These are phyloP conservation scores for Colletotrichum eleusines DNA, from an alignment of 2,329 filamentous ascomycete species.

Conservation along the genomic window DNA sequence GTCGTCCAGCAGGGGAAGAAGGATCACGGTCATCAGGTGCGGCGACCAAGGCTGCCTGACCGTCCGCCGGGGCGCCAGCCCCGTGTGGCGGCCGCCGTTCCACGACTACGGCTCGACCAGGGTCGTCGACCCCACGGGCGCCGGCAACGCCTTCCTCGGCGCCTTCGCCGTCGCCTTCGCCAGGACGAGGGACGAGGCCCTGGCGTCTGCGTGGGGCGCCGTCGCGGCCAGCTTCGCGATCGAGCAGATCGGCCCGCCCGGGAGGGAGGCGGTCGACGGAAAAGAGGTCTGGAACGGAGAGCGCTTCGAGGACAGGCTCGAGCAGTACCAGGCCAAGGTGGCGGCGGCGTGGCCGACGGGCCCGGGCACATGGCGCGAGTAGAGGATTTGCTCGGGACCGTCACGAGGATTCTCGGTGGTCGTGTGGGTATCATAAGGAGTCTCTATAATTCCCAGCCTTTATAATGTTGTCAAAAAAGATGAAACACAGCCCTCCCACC, in stretches of 20 bases:
- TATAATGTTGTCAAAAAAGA: not conserved
- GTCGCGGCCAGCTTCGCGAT: conserved; percentile 36
- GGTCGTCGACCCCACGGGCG: conserved; percentile 15
- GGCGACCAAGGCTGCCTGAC: conserved; percentile 17
- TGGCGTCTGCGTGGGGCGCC: conserved; percentile 28
- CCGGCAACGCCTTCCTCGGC: conserved; percentile 31
- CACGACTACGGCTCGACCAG: not conserved
- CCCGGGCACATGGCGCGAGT: not conserved
- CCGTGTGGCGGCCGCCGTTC: conserved; percentile 30
- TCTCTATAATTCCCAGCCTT: conserved; percentile 1
- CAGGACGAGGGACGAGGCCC: conserved; percentile 9
- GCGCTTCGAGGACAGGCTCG: conserved; percentile 20
- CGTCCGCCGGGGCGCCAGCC: not conserved
- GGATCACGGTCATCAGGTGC: conserved; percentile 13
- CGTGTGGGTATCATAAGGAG: conserved; percentile 17
- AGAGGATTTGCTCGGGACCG: not conserved
- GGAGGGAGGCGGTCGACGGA: conserved; percentile 8
- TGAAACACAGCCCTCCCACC: too few relatives aligned
- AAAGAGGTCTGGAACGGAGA: conserved; percentile 29
- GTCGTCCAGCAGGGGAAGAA: too few relatives aligned
- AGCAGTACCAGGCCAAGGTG: conserved; percentile 12
- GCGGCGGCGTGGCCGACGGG: not conserved
- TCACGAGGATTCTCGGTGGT: not conserved
- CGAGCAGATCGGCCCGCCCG: conserved; percentile 28
- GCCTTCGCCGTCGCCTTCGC: conserved; percentile 6